These are phyloP conservation scores for Plasmodium gonderi DNA, from an alignment of 169 alveolate species.

Conservation along the genomic window DNA sequence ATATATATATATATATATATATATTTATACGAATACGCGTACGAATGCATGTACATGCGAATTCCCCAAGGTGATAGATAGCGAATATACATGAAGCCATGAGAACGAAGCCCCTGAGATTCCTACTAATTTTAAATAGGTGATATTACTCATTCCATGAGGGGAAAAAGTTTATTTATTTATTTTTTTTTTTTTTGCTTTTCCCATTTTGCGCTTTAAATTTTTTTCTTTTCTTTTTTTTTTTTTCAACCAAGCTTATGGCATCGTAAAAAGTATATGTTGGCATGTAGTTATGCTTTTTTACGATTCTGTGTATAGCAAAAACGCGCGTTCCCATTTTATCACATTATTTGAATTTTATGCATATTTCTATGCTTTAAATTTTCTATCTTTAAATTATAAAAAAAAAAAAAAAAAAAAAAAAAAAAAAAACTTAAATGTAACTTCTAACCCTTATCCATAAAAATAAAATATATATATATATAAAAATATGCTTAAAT, in stretches of 20 bases:
- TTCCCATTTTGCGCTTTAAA: not conserved
- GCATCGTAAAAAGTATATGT: not conserved
- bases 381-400: not conserved
- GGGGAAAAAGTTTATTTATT: not conserved
- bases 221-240: not conserved
- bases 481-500: conserved; percentile 25
- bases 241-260: not conserved
- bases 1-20: no score
- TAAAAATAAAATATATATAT: not conserved
- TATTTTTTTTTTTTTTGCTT: not conserved
- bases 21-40: not conserved
- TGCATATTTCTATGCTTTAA: not conserved
- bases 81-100: not conserved
- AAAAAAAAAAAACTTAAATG: no score
- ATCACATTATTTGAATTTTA: not conserved
- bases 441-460: not conserved
- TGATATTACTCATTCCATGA: not conserved
- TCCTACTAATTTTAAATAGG: conserved; percentile 45
- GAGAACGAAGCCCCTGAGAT: conserved; percentile 2
- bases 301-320: not conserved
- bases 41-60: not conserved
- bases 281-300: not conserved
- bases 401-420: no score
- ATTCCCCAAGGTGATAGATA: not conserved
- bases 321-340: not conserved